Base-by-base conservation (phyloP, 805 yeast genomes). In the Saccharomyces kudriavzevii region DNA sequence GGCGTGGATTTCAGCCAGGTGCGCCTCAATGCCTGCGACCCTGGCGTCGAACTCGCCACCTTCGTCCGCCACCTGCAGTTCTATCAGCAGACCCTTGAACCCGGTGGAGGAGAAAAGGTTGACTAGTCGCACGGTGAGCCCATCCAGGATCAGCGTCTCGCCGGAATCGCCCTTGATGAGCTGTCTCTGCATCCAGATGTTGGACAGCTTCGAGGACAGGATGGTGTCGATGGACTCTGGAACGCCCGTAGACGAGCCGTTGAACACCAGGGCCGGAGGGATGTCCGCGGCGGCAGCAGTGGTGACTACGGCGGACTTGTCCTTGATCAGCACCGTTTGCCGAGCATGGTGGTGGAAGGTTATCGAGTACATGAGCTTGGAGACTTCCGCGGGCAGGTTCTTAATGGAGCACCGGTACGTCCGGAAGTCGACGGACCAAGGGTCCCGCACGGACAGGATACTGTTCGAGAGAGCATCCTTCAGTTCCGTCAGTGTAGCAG, bases 131-230 rank as follows among this genome's bases (percentile, higher is more conserved):
- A 68, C 59, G 13, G 57, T 45, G 4, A 63, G 26, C 31, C 30
- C 45, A 26, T 59, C 61, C 9, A 60, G 58, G 1, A 67, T 61
- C 35, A 65, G 63, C 1, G 68, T 60, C 48, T 66, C 69, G 8
- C 72, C 72, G 5, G 63, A 65, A 45, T 67, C 70, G 22, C 72
- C 72, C 50, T 60, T 63, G 6, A 68, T 60, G 20, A 60, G 54
- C 53, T 67, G 70, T 47, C 71, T 56, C 47, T 61, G 69, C 10
- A 60, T 58, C 72, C 72, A 68, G 17, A 68, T 60, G 52, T 65
- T 67, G 2, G 69, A 61, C 20, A 68, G 59, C 48, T 64, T 66
- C 10, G 58, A 56, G 0, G 58, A 47, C 20, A 68, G 31, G 4
- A 68, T 53, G 11, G 50, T 30, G 47, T 68, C 70, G 40, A 68